phyloP scores from a whole-genome alignment of 495 filamentous ascomycete species.

The Hyphodiscus hymeniophilus region DNA sequence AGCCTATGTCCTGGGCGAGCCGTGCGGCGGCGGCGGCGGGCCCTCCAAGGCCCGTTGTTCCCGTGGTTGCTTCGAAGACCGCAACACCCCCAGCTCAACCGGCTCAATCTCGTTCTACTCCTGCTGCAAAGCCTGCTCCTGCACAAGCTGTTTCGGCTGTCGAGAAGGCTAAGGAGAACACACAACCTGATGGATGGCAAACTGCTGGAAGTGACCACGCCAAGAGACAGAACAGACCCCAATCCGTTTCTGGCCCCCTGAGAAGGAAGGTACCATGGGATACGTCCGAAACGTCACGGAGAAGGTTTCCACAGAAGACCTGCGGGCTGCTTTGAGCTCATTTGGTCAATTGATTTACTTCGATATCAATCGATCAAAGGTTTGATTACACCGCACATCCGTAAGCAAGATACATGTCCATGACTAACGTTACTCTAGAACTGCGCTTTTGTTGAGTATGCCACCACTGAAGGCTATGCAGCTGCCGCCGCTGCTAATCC shows the following conservation, averaged over 20 bases:
- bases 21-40: slow-evolving; percentile 47
- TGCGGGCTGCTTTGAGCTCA: slow-evolving; percentile 55
- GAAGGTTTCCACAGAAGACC: slow-evolving; percentile 60
- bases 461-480: slow-evolving; percentile 64
- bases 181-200: slow-evolving; percentile 57
- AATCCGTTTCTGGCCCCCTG: slow-evolving; percentile 42
- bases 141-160: slow-evolving; percentile 32
- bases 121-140: slow-evolving; percentile 9
- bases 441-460: slow-evolving; percentile 94
- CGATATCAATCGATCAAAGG: slow-evolving; percentile 85
- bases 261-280: slow-evolving; percentile 63
- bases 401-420: background rate
- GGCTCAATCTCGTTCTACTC: slow-evolving; percentile 17
- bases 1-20: slow-evolving; percentile 87
- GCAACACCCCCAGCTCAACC: slow-evolving; percentile 21
- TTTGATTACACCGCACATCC: slow-evolving; percentile 32
- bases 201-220: slow-evolving; percentile 69
- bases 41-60: slow-evolving; percentile 36
- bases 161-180: slow-evolving; percentile 21
- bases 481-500: slow-evolving; percentile 81
- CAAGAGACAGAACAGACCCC: slow-evolving; percentile 66
- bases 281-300: slow-evolving; percentile 94
- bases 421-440: slow-evolving; percentile 47
- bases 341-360: slow-evolving; percentile 79
- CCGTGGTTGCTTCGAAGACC: slow-evolving; percentile 24